Evolutionary conservation across 1,284 basidiomycete genomes (phyloP).

Genomic region (Tetrapyrgos nigripes): DNA sequence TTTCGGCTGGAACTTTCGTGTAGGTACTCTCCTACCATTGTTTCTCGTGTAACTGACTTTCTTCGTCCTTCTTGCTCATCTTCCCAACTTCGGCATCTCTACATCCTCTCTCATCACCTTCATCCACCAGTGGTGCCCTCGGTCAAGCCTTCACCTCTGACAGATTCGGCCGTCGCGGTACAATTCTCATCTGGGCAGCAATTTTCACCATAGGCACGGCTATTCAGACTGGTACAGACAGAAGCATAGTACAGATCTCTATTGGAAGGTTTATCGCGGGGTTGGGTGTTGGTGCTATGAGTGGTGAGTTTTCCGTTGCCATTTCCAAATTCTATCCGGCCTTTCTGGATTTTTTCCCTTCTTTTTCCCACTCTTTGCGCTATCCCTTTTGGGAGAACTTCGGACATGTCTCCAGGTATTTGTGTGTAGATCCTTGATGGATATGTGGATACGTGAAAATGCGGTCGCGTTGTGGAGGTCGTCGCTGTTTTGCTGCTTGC

Average conservation of each 20-base stretch:
- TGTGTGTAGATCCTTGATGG: no score
- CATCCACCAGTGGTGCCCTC: constrained; percentile 60
- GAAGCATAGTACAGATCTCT: constrained; percentile 69
- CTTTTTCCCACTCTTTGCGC: constrained; percentile 43
- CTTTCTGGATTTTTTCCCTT: background rate
- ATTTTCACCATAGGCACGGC: constrained; percentile 76
- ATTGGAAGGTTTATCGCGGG: constrained; percentile 75
- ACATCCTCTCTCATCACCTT: background rate
- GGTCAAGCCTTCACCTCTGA: constrained; percentile 81
- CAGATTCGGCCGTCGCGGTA: constrained; percentile 70
- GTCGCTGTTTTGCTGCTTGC: no score
- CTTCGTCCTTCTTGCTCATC: background rate
- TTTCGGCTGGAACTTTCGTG: constrained; percentile 81
- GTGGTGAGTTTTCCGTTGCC: constrained; percentile 45
- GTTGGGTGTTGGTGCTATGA: constrained; percentile 78
- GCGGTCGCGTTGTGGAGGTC: no score
- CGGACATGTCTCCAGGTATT: no score
- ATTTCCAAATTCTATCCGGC: background rate
- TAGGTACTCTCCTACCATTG: no score
- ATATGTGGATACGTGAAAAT: no score
- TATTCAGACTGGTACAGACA: constrained; percentile 71
- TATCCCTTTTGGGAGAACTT: background rate
- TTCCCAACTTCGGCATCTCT: background rate
- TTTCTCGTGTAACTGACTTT: background rate
- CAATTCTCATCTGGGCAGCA: constrained; percentile 77